phyloP scores from a whole-genome alignment of 1,284 basidiomycete species.

The Trichosporon sp. region DNA sequence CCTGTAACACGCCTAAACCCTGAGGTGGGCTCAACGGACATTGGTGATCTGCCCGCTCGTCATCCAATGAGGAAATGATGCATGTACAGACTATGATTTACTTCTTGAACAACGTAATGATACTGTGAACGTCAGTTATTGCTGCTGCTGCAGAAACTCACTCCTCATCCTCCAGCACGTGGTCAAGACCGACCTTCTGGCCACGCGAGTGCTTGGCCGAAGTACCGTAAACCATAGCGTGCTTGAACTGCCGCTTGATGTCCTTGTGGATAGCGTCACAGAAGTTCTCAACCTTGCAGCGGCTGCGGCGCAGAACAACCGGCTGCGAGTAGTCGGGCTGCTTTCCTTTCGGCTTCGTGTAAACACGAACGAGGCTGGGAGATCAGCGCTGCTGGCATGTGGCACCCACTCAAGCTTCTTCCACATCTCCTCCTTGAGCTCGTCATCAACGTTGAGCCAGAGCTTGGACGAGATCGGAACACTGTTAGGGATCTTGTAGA shows the following conservation, averaged over 20 bases:
- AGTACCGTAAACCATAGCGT: constrained; percentile 84
- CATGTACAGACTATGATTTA: constrained; percentile 8
- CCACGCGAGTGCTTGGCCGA: constrained; percentile 95
- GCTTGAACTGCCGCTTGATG: constrained; percentile 56
- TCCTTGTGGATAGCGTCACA: constrained; percentile 65
- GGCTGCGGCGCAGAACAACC: constrained; percentile 66
- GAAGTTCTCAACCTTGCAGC: constrained; percentile 73
- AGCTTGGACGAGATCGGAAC: constrained; percentile 69
- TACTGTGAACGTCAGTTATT: constrained; percentile 6
- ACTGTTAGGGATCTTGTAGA: constrained; percentile 81
- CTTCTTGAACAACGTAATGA: background rate
- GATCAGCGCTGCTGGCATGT: constrained; percentile 37
- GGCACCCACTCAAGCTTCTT: constrained; percentile 76
- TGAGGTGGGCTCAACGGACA: background rate
- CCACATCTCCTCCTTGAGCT: constrained; percentile 90
- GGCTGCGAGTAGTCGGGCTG: constrained; percentile 80
- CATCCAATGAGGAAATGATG: background rate
- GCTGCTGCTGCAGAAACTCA: background rate
- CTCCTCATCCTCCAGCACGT: constrained; percentile 85
- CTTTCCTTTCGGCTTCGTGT: constrained; percentile 92
- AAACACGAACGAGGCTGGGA: constrained; percentile 44
- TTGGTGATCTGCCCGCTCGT: background rate
- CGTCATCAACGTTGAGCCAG: constrained; percentile 98
- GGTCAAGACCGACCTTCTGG: constrained; percentile 92
- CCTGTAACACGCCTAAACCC: constrained; percentile 17